Evolutionary conservation across 2,329 filamentous ascomycete species (phyloP).

Genomic region (Aphanocladium album): DNA sequence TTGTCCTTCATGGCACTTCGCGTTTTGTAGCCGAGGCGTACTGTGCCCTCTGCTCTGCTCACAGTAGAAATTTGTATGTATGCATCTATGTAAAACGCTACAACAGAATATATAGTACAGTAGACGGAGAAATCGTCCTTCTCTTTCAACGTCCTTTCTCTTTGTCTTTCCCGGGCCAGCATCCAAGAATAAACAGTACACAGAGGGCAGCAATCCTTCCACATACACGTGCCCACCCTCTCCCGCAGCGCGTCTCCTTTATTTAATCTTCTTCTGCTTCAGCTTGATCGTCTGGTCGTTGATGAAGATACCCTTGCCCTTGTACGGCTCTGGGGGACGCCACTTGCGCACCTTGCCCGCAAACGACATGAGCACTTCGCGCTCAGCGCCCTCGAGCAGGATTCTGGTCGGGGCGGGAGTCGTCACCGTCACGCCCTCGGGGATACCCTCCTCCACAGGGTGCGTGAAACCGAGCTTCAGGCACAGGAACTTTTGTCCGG

Average conservation of each 20-base stretch:
- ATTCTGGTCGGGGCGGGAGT: conserved; percentile 89
- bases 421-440: conserved; percentile 76
- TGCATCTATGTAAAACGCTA: conserved; percentile 9
- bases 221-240: neutral
- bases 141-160: neutral
- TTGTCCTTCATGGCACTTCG: neutral
- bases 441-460: conserved; percentile 84
- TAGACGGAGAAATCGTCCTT: neutral
- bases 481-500: conserved; percentile 82
- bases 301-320: conserved; percentile 98
- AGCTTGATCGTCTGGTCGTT: conserved; percentile 96
- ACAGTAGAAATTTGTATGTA: conserved; percentile 1
- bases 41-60: too few relatives aligned
- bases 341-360: conserved; percentile 83
- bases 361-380: conserved; percentile 83
- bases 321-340: conserved; percentile 94
- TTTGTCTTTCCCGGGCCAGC: neutral
- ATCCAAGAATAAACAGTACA: neutral
- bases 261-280: conserved; percentile 97
- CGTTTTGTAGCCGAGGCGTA: neutral
- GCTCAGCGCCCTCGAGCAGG: conserved; percentile 80
- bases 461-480: conserved; percentile 97
- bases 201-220: neutral
- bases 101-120: conserved; percentile 10
- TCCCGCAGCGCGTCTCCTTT: conserved; percentile 27